Evolutionary conservation across 345 rosid species (phyloP), one percentile per base, ranked within the genome.

Genomic region (Arabis alpina): DNA sequence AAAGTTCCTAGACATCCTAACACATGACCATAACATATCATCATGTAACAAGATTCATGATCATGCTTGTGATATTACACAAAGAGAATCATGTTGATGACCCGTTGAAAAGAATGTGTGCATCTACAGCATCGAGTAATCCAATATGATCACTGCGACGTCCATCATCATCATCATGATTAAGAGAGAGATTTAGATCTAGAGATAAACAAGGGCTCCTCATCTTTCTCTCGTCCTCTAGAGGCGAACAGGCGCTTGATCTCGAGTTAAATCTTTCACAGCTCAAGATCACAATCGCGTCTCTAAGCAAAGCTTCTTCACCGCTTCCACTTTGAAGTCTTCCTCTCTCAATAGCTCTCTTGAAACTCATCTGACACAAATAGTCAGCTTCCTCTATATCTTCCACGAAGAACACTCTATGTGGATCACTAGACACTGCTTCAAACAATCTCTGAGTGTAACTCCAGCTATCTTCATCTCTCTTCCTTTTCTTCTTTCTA

Each of bases 361-460:
- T 87, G 79, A 91, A 81, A 27, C 84, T 83, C 40, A 82, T 76
- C 61, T 80, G 86, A 42, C 85, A 79, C 34, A 54, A 68, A 45
- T 78, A 82, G 66, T 82, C 88, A 1, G 88, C 82, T 77, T 83
- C 85, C 54, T 83, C 93, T 19, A 85, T 81, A 54, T 87, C 90
- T 70, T 87, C 92, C 4, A 91, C 65, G 3, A 89, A 79, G 75
- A 91, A 89, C 11, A 91, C 93, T 64, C 96, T 74, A 63, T 78
- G 93, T 4, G 93, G 92, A 70, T 91, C 79, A 19, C 54, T 58
- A 0, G 82, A 71, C 11, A 83, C 77, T 0, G 88, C 93, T 70
- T 91, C 88, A 0, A 77, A 71, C 43, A 91, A 83, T 66, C 82
- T 82, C 61, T 87, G 83, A 4, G 81, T 83, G 73, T 66, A 82